phyloP scores from a whole-genome alignment of 2,329 filamentous ascomycete species.

The Colletotrichum gloeosporioides region DNA sequence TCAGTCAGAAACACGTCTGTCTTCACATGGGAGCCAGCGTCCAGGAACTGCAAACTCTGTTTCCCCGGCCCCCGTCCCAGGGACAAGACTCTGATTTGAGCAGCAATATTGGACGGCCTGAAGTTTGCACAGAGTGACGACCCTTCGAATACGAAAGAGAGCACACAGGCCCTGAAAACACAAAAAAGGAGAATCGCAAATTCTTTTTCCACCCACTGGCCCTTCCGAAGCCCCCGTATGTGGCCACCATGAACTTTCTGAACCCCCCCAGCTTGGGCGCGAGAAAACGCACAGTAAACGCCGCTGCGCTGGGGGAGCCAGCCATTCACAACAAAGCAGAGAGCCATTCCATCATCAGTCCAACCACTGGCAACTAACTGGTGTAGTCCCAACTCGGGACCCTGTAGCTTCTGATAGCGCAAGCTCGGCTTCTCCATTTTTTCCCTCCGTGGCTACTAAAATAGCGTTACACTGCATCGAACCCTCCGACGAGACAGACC shows the following conservation, averaged over 20 bases:
- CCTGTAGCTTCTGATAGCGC: conserved; percentile 17
- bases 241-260: neutral
- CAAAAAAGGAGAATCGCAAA: neutral
- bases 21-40: conserved; percentile 18
- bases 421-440: conserved; percentile 18
- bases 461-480: conserved; percentile 17
- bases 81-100: neutral
- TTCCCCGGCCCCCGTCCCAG: neutral
- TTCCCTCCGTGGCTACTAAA: neutral
- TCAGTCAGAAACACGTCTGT: conserved; percentile 10
- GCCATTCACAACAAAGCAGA: neutral
- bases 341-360: conserved; percentile 14
- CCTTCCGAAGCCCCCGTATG: neutral
- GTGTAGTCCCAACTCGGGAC: neutral
- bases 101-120: conserved; percentile 11
- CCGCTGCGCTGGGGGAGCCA: neutral
- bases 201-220: neutral
- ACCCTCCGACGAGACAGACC: conserved; percentile 10
- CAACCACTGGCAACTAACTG: conserved; percentile 4
- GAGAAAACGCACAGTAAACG: neutral
- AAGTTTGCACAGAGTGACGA: neutral
- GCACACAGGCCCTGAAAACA: neutral
- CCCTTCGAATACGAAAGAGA: conserved; percentile 6
- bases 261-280: conserved; percentile 4
- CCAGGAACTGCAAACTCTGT: conserved; percentile 18